phyloP scores from a whole-genome alignment of 345 rosid species.

The Rubroshorea leprosula region DNA sequence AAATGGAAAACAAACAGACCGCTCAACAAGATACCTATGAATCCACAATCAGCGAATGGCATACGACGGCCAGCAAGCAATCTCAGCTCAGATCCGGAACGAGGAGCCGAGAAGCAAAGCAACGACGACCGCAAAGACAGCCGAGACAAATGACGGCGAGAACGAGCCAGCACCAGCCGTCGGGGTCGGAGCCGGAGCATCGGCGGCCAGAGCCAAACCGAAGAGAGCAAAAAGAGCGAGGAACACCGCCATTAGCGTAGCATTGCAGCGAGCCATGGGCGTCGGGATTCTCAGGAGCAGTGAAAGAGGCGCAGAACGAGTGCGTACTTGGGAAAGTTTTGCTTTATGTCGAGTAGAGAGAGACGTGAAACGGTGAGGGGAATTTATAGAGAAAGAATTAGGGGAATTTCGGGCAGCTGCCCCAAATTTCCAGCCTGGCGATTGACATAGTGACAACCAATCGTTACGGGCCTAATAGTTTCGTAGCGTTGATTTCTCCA shows the following conservation, averaged over 20 bases:
- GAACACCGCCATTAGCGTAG: slow-evolving; percentile 27
- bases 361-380: slow-evolving; percentile 11
- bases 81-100: slow-evolving; percentile 39
- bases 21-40: no score
- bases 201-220: slow-evolving; percentile 36
- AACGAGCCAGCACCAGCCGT: slow-evolving; percentile 39
- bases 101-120: slow-evolving; percentile 43
- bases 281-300: not conserved
- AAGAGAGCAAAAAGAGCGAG: slow-evolving; percentile 31
- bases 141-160: slow-evolving; percentile 35
- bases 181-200: slow-evolving; percentile 58
- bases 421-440: slow-evolving; percentile 32
- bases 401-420: slow-evolving; percentile 23
- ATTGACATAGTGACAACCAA: no score
- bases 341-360: not conserved
- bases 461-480: no score
- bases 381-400: slow-evolving; percentile 20
- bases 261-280: slow-evolving; percentile 41
- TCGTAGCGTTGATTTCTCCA: no score
- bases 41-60: no score
- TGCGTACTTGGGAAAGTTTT: no score
- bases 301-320: no score
- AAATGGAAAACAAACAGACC: no score
- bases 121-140: slow-evolving; percentile 30
- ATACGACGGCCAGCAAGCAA: no score